These are phyloP conservation scores for Trypanosoma melophagium DNA, from an alignment of 208 protist genomes.

Conservation along the genomic window DNA sequence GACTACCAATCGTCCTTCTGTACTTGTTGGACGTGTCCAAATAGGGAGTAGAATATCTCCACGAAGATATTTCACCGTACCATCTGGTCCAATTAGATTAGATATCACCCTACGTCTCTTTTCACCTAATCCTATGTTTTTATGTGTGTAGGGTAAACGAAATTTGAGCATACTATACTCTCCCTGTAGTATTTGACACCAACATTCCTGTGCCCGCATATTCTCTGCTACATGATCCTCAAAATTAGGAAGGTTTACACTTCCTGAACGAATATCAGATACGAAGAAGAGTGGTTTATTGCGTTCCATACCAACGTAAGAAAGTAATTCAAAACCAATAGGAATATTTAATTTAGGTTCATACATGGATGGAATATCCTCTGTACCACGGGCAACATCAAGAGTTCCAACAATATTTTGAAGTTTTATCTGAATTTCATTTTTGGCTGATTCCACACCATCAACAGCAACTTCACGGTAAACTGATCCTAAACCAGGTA, in stretches of 20 bases:
- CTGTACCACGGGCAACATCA: conserved; percentile 84
- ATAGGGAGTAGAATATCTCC: conserved; percentile 93
- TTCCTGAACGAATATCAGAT: conserved; percentile 93
- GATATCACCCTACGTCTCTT: conserved; percentile 36
- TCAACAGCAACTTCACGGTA: conserved; percentile 58
- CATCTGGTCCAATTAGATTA: conserved; percentile 62
- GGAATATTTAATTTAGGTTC: conserved; percentile 66
- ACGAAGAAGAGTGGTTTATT: conserved; percentile 91
- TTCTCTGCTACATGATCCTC: conserved; percentile 90
- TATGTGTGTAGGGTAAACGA: conserved; percentile 91
- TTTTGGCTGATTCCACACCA: conserved; percentile 33
- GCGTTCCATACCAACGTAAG: conserved; percentile 71
- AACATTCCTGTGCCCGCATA: conserved; percentile 92
- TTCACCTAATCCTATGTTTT: conserved; percentile 49
- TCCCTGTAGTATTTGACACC: conserved; percentile 89
- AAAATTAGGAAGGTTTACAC: conserved; percentile 79
- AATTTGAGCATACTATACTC: conserved; percentile 95
- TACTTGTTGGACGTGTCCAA: conserved; percentile 95
- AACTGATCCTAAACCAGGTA: conserved; percentile 53
- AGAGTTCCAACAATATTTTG: conserved; percentile 75
- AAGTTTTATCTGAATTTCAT: conserved; percentile 62
- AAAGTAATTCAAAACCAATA: conserved; percentile 69
- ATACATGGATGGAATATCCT: conserved; percentile 89
- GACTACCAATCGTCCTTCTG: conserved; percentile 93
- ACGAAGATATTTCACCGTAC: conserved; percentile 83